Percentiles rank a stretch among this genome's conserved stretches.
These are phyloP conservation scores for Mucor sp. DNA, from an alignment of 371 early-diverging fungal genomes.

Conservation along the genomic window DNA sequence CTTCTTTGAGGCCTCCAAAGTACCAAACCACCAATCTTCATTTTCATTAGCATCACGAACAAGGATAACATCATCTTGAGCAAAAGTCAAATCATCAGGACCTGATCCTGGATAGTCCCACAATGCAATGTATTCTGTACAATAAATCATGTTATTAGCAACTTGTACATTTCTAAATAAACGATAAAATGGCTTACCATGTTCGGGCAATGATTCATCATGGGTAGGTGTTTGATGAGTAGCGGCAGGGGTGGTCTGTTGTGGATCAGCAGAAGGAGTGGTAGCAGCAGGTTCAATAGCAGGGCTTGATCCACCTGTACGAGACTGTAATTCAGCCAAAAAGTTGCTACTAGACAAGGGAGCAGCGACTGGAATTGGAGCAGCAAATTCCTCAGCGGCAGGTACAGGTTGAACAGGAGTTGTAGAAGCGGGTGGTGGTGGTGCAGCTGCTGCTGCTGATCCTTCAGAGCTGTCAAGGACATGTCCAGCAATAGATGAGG, in stretches of 20 bases:
- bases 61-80: constrained; percentile 40
- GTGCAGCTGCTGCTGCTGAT: not conserved
- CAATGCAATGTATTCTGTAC: constrained; percentile 33
- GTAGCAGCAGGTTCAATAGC: not conserved
- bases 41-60: constrained; percentile 34
- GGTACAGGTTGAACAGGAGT: constrained; percentile 8
- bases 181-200: not conserved
- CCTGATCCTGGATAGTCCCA: constrained; percentile 45
- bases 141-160: not conserved
- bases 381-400: constrained; percentile 17
- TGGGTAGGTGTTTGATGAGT: not conserved
- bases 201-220: constrained; percentile 2
- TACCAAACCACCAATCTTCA: constrained; percentile 48
- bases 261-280: not conserved
- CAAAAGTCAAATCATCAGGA: constrained; percentile 42
- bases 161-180: no score
- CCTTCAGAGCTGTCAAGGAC: constrained; percentile 16
- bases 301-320: constrained; percentile 19
- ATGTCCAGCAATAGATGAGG: constrained; percentile 33
- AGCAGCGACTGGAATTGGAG: constrained; percentile 54
- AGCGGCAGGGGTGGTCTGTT: no score
- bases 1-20: constrained; percentile 18
- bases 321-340: constrained; percentile 37
- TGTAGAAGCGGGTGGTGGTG: not conserved
- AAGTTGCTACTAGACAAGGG: constrained; percentile 55